phyloP scores from a whole-genome alignment of 768 basidiomycete genomes.

The Kwoniella dejecticola region DNA sequence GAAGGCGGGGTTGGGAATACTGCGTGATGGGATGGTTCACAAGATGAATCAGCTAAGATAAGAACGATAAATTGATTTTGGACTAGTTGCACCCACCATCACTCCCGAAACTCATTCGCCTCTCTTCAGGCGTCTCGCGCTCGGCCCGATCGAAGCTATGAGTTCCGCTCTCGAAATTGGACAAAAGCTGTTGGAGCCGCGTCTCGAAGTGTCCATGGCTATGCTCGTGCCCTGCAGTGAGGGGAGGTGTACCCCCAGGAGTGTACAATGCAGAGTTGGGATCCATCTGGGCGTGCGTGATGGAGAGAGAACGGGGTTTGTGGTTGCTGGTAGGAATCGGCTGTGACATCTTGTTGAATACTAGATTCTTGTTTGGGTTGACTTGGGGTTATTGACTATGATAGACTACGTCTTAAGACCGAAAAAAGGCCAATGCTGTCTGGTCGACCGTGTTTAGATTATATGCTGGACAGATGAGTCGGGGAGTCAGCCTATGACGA shows the following conservation, averaged over 20 bases:
- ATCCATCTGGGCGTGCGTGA: not conserved
- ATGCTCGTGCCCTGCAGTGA: not conserved
- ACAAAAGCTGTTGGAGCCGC: constrained; percentile 19
- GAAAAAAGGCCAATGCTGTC: no score
- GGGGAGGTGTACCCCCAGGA: constrained; percentile 19
- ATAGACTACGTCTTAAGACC: not conserved
- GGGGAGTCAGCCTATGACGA: no score
- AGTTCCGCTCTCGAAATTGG: constrained; percentile 24
- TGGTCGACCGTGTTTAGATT: no score
- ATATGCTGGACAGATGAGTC: no score
- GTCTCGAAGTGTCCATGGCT: constrained; percentile 4
- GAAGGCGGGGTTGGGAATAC: constrained; percentile 22
- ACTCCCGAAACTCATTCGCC: constrained; percentile 24
- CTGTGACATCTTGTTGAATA: constrained; percentile 25
- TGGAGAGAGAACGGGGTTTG: constrained; percentile 17
- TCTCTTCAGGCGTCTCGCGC: constrained; percentile 17
- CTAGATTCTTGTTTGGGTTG: no score
- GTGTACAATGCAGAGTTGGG: constrained; percentile 13
- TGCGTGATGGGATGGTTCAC: not conserved
- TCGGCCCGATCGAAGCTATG: constrained; percentile 27
- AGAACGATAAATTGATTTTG: not conserved
- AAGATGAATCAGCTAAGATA: not conserved
- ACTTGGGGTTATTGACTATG: no score
- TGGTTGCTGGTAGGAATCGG: constrained; percentile 21
- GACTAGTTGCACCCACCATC: constrained; percentile 11